Percentiles rank a stretch among this genome's conserved stretches.
Conservation (phyloP, 202 grass and related monocot genomes). For the Schoenoplectus triqueter region DNA sequence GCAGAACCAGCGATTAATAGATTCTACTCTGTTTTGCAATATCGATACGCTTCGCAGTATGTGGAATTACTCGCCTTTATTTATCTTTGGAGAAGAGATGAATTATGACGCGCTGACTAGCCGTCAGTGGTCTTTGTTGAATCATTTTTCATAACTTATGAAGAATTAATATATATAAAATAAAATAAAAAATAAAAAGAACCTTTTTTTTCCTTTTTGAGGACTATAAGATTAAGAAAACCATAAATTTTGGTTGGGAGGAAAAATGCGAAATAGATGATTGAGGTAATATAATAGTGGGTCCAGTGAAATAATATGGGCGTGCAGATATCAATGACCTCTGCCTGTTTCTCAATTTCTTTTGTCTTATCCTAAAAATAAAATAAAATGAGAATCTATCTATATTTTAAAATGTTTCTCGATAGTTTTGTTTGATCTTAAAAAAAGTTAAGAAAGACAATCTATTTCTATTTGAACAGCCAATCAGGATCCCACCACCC, state of each 20-base stretch:
- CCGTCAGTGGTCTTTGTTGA: not conserved
- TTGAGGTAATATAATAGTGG: not conserved
- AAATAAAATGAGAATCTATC: too few species aligned
- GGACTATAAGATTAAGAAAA: not conserved
- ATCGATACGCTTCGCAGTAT: not conserved
- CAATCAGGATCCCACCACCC: not conserved
- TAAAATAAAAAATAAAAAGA: too few species aligned
- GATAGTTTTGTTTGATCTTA: too few species aligned
- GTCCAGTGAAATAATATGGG: slow-evolving; percentile 23
- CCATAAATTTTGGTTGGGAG: not conserved
- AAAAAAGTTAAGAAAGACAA: too few species aligned
- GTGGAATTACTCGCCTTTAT: slow-evolving; percentile 1
- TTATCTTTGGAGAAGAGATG: not conserved
- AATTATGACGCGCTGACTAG: not conserved
- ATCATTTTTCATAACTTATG: not conserved
- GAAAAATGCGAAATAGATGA: slow-evolving; percentile 21
- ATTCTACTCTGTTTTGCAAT: not conserved
- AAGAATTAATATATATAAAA: too few species aligned
- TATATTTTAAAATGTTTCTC: too few species aligned
- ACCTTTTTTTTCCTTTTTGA: not conserved
- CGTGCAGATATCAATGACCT: slow-evolving; percentile 33
- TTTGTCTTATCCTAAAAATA: too few species aligned
- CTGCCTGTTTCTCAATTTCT: not conserved
- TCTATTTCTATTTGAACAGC: too few species aligned
- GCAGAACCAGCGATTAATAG: not conserved